Percentiles rank a stretch among this genome's conserved stretches.
Evolutionary conservation across 1,284 basidiomycete genomes (phyloP).

Genomic region (Sanguinoderma infundibulare): DNA sequence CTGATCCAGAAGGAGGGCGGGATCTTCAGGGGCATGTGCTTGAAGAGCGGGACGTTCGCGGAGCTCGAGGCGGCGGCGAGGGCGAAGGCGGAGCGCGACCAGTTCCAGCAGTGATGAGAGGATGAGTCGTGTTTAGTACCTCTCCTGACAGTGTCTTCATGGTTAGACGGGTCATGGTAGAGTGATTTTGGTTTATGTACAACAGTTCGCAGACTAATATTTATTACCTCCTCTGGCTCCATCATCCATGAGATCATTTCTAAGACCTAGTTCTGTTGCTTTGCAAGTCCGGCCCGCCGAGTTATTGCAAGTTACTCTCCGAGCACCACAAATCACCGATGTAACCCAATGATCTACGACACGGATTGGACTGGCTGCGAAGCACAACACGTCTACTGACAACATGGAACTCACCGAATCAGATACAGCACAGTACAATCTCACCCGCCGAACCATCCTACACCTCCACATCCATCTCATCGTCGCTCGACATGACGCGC

Average conservation of each 20-base stretch:
- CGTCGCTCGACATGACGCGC: neutral
- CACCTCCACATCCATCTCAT: neutral
- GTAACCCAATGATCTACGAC: neutral
- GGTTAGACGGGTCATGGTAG: too few relatives aligned
- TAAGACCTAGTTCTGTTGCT: too few relatives aligned
- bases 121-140: neutral
- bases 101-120: neutral
- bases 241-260: too few relatives aligned
- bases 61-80: conserved; percentile 70
- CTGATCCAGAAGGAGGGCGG: conserved; percentile 76
- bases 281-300: too few relatives aligned
- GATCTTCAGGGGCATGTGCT: conserved; percentile 80
- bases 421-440: neutral
- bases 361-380: neutral
- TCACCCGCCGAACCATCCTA: neutral
- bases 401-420: neutral
- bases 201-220: too few relatives aligned
- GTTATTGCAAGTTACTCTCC: too few relatives aligned
- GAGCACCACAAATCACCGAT: too few relatives aligned
- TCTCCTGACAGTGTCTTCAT: too few relatives aligned
- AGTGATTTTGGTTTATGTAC: too few relatives aligned
- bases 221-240: too few relatives aligned
- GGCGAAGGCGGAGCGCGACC: conserved; percentile 39
- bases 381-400: neutral
- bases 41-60: conserved; percentile 78